Percentiles rank a stretch among this genome's conserved stretches.
These are phyloP conservation scores for Phytophthora ohioensis DNA, from an alignment of 352 stramenopile species.

Conservation along the genomic window DNA sequence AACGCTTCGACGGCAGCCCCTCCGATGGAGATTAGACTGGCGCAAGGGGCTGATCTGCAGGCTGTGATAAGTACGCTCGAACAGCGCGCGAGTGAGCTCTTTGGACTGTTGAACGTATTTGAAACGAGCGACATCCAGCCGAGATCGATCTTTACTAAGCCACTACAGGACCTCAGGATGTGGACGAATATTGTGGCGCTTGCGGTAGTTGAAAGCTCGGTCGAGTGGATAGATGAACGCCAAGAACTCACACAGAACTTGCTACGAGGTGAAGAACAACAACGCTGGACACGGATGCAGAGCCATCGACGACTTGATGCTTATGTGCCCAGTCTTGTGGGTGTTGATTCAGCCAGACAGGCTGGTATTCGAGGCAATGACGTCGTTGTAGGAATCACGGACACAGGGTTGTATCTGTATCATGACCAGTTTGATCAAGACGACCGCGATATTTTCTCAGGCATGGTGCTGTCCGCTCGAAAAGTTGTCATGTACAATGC, in stretches of 20 bases:
- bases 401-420: slow-evolving; percentile 83
- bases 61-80: slow-evolving; percentile 51
- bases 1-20: slow-evolving; percentile 39
- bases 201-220: slow-evolving; percentile 49
- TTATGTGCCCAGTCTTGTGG: slow-evolving; percentile 68
- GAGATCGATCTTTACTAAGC: slow-evolving; percentile 59
- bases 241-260: slow-evolving; percentile 46
- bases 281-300: slow-evolving; percentile 37
- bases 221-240: slow-evolving; percentile 74
- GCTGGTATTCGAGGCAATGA: slow-evolving; percentile 75
- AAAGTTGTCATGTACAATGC: slow-evolving; percentile 87
- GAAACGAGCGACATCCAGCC: slow-evolving; percentile 44
- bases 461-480: slow-evolving; percentile 51
- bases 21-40: slow-evolving; percentile 67
- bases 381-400: slow-evolving; percentile 83
- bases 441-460: slow-evolving; percentile 56
- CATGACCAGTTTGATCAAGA: slow-evolving; percentile 87
- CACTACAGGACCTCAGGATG: slow-evolving; percentile 57
- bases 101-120: slow-evolving; percentile 75
- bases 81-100: slow-evolving; percentile 41
- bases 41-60: slow-evolving; percentile 45
- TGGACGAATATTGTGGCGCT: slow-evolving; percentile 71
- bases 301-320: slow-evolving; percentile 63
- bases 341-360: slow-evolving; percentile 64
- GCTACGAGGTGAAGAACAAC: slow-evolving; percentile 35